phyloP scores from a whole-genome alignment of 257 asterid genomes.

The Scutellaria minor region DNA sequence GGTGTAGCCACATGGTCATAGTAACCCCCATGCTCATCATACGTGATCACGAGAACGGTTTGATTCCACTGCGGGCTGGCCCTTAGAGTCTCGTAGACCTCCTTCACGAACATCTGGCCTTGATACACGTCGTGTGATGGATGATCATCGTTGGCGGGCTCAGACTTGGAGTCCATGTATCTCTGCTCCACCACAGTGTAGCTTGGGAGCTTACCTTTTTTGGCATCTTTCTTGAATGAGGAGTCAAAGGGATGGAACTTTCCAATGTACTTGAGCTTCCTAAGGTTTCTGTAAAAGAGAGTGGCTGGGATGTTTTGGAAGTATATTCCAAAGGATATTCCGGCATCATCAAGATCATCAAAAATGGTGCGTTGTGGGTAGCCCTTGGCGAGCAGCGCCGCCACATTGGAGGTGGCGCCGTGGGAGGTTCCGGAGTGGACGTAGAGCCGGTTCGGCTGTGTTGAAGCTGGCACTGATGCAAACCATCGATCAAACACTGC shows the following conservation, averaged over 20 bases:
- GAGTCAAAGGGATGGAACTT: constrained; percentile 63
- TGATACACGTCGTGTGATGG: constrained; percentile 89
- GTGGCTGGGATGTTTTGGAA: constrained; percentile 84
- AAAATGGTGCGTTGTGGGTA: constrained; percentile 87
- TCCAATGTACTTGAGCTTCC: constrained; percentile 63
- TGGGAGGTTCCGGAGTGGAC: constrained; percentile 94
- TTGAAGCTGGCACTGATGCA: constrained; percentile 90
- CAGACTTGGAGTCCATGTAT: constrained; percentile 63
- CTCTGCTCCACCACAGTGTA: constrained; percentile 93
- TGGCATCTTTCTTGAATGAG: constrained; percentile 68
- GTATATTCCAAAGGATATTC: constrained; percentile 69
- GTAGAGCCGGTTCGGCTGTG: constrained; percentile 88
- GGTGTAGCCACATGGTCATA: constrained; percentile 85
- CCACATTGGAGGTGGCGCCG: constrained; percentile 82
- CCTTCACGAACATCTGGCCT: constrained; percentile 90
- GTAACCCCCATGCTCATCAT: constrained; percentile 95
- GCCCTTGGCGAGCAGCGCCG: constrained; percentile 58
- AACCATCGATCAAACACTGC: constrained; percentile 95
- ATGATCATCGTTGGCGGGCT: constrained; percentile 89
- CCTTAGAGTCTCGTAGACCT: constrained; percentile 86
- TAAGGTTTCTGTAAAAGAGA: constrained; percentile 62
- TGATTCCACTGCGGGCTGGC: constrained; percentile 87
- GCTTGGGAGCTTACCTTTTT: constrained; percentile 61
- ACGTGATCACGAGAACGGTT: constrained; percentile 69
- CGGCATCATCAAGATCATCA: constrained; percentile 64